Evolutionary conservation across 148 eudicot genomes (phyloP).

Genomic region (Rhododendron simsii): DNA sequence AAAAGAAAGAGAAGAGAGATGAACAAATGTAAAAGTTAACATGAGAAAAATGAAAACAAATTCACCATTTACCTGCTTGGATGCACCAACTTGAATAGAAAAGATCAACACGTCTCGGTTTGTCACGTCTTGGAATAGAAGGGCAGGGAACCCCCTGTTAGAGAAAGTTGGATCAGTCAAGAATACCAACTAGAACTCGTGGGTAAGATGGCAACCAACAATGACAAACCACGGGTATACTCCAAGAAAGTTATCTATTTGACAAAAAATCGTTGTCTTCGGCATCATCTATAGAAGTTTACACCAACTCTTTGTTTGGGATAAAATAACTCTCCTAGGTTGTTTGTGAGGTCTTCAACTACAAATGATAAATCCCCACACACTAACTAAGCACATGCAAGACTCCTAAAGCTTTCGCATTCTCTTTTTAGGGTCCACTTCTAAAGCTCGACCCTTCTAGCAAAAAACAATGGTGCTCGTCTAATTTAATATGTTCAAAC

Average conservation of each 20-base stretch:
- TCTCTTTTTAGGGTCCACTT: not conserved
- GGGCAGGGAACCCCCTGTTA: conserved; percentile 71
- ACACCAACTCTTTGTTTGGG: not conserved
- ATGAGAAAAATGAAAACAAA: conserved; percentile 1
- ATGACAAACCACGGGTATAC: not conserved
- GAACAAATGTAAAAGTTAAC: not conserved
- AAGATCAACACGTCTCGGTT: conserved; percentile 89
- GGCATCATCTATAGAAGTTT: not conserved
- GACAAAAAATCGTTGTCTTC: not conserved
- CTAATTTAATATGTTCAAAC: not conserved
- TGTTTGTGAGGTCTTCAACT: not conserved
- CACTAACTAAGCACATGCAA: not conserved
- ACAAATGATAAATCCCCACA: not conserved
- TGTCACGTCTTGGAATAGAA: conserved; percentile 61
- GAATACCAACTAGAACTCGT: not conserved
- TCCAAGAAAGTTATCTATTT: not conserved
- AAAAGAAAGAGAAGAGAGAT: not conserved
- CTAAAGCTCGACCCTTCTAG: not conserved
- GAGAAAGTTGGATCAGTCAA: not conserved
- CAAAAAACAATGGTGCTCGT: not conserved
- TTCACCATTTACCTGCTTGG: conserved; percentile 55
- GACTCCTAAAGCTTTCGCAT: not conserved
- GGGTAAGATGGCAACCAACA: not conserved
- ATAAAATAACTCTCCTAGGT: not conserved
- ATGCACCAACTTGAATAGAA: conserved; percentile 97